A percentile compares a stretch with the other conserved stretches of the same genome.
Evolutionary conservation across 192 early-diverging fungal species (phyloP).

Genomic region (Umbelopsis sp.): DNA sequence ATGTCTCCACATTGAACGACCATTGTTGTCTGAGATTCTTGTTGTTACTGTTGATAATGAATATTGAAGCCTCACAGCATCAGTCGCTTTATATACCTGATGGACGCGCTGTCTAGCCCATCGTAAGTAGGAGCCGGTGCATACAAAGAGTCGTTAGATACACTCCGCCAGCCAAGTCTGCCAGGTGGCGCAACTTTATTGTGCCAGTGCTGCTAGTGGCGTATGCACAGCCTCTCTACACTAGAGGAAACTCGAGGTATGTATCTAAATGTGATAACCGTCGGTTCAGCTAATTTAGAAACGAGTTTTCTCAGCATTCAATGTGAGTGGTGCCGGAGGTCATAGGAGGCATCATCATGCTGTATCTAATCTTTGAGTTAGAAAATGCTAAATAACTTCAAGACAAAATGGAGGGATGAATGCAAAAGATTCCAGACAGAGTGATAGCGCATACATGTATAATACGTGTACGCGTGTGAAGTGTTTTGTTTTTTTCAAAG

Average conservation of each 20-base stretch:
- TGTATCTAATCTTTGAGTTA: no score
- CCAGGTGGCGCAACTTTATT: not conserved
- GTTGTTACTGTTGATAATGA: not conserved
- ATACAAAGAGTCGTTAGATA: not conserved
- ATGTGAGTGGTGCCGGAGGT: no score
- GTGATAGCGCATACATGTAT: no score
- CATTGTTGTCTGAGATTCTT: not conserved
- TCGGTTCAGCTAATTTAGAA: not conserved
- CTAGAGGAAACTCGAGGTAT: not conserved
- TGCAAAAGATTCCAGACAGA: no score
- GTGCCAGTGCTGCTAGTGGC: not conserved
- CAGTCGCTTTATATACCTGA: not conserved
- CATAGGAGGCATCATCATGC: no score
- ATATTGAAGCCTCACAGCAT: not conserved
- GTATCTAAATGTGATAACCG: not conserved
- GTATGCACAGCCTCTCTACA: not conserved
- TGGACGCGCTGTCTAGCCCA: not conserved
- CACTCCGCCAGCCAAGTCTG: not conserved
- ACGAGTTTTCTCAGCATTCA: not conserved
- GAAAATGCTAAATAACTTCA: no score
- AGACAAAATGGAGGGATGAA: no score
- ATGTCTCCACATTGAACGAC: constrained; percentile 19
- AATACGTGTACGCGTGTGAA: no score
- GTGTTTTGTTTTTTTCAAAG: no score
- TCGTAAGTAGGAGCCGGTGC: not conserved